phyloP scores from a whole-genome alignment of 2,329 filamentous ascomycete species.

The Pezicula radicicola region DNA sequence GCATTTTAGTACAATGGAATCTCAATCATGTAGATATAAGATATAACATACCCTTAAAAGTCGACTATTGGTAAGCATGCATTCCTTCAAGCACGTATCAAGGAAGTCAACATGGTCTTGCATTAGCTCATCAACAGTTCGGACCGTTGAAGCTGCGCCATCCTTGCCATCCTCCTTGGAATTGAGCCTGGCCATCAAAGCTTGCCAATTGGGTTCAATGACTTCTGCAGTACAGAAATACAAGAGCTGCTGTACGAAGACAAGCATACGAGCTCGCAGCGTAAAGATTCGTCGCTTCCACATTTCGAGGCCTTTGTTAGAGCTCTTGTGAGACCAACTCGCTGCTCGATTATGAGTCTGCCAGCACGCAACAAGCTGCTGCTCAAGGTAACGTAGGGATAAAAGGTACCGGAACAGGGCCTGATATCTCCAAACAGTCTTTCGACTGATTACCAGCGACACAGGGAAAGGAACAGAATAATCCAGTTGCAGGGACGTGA shows the following conservation, averaged over 20 bases:
- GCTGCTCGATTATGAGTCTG: slow-evolving; percentile 79
- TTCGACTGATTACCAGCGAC: slow-evolving; percentile 90
- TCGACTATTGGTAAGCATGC: slow-evolving; percentile 97
- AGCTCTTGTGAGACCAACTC: slow-evolving; percentile 80
- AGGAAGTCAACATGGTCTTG: slow-evolving; percentile 98
- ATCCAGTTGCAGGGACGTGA: slow-evolving; percentile 90
- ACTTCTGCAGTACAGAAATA: slow-evolving; percentile 98
- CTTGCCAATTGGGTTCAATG: slow-evolving; percentile 96
- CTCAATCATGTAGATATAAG: background rate
- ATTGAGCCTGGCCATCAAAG: slow-evolving; percentile 83
- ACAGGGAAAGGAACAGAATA: slow-evolving; percentile 94
- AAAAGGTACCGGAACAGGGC: slow-evolving; percentile 92
- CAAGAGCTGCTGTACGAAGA: slow-evolving; percentile 93
- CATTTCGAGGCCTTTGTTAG: slow-evolving; percentile 70
- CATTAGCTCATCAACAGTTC: slow-evolving; percentile 97
- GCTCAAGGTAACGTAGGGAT: slow-evolving; percentile 85
- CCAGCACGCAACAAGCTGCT: slow-evolving; percentile 83
- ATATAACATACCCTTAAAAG: slow-evolving; percentile 67
- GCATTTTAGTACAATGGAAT: background rate
- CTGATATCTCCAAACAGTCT: slow-evolving; percentile 96
- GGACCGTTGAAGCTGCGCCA: slow-evolving; percentile 33
- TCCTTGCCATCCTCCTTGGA: slow-evolving; percentile 47
- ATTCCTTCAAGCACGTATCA: slow-evolving; percentile 96
- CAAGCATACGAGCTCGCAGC: slow-evolving; percentile 86
- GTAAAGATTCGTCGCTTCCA: slow-evolving; percentile 96